Evolutionary conservation across 2,329 filamentous ascomycete species (phyloP), one percentile per base, ranked within the genome.

Genomic region (Cercospora nicotianae): DNA sequence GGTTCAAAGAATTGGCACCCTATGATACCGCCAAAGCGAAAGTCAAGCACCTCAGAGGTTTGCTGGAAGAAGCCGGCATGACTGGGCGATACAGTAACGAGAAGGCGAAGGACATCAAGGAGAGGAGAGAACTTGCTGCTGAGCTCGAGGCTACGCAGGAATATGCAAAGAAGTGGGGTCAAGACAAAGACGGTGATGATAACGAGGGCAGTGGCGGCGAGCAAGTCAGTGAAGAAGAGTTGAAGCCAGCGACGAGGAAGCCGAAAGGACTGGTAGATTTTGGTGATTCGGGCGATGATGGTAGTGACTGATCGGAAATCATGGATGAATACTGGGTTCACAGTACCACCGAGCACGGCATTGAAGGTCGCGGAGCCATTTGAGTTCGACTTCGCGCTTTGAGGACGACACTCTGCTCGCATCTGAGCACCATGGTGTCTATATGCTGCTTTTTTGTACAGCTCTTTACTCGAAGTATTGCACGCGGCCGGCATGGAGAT

Each of bases 11-110:
- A 79, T 85, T 99, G 30, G 92, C 92, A 78, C 83, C 88, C 64
- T 93, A 87, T 74, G 87, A 89, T 65, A 91, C 94, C 26, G 77
- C 86, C 3, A 90, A 89, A 69, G 92, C 88, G 60, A 97, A 97
- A 83, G 92, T 97, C 69, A 85, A 85, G 63, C 92, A 97, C 77
- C 84, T 99, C 7, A 92, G 88, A 77, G 82, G 82, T 10, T 90
- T 96, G 89, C 85, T 99, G 28, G 85, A 85, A 36, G 93, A 96
- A 31, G 84, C 89, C 4, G 95, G 94, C 36, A 97, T 98, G 91
- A 89, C 89, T 1, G 94, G 94, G 0, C 88, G 94, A 16, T 97
- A 93, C 80, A 96, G 92, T 0, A 87, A 91, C 74, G 89, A 93
- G 51, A 94, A 91, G 75, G 94, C 94, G 0, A 88, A 86, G 26